phyloP scores from a whole-genome alignment of 371 early-diverging fungal genomes.

The Mucor sp. region DNA sequence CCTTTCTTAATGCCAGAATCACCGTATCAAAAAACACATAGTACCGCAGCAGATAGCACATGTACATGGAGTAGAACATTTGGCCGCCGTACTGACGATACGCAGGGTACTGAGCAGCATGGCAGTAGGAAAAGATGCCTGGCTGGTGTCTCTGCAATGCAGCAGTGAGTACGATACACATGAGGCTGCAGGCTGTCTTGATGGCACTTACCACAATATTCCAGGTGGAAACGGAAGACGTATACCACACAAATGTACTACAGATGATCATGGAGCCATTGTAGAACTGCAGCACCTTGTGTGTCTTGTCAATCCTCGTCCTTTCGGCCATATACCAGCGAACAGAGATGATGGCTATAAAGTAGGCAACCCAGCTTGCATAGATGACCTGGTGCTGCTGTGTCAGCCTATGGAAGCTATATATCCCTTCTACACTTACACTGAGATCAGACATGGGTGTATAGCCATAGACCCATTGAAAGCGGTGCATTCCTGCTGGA shows the following conservation, averaged over 20 bases:
- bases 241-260: slow-evolving; percentile 7
- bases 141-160: neutral
- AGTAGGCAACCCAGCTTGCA: slow-evolving; percentile 21
- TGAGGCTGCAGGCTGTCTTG: neutral
- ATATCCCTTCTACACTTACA: no score
- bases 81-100: slow-evolving; percentile 5
- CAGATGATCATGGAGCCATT: slow-evolving; percentile 12
- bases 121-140: neutral
- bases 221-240: slow-evolving; percentile 5
- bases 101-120: neutral
- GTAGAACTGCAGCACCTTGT: slow-evolving; percentile 3
- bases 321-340: slow-evolving; percentile 32
- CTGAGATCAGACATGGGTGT: slow-evolving; percentile 25
- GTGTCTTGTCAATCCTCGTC: slow-evolving; percentile 11
- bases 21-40: slow-evolving; percentile 23
- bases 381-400: slow-evolving; percentile 13
- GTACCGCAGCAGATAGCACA: slow-evolving; percentile 22
- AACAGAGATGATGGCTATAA: slow-evolving; percentile 17
- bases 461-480: slow-evolving; percentile 21
- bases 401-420: neutral
- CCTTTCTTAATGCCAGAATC: slow-evolving; percentile 26
- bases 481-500: slow-evolving; percentile 4
- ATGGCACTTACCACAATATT: slow-evolving; percentile 4
- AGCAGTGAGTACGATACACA: neutral
- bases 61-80: slow-evolving; percentile 25